Base-by-base conservation (phyloP, 306 rosid species). In the Fragaria nilgerrensis region DNA sequence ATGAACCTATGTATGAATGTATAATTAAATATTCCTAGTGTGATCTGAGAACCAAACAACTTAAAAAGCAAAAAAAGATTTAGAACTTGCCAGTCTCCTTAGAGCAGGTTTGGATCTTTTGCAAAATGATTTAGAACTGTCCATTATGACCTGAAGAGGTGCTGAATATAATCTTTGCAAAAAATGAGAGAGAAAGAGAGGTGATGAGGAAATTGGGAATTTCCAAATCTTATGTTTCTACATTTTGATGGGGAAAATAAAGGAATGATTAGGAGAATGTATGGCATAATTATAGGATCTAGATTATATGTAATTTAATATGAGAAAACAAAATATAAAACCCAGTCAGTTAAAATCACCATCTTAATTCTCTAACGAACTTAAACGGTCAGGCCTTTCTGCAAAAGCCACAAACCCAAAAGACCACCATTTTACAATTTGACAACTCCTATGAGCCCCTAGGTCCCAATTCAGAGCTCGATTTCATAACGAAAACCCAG, bases 231-330 rank as follows among this genome's bases (percentile, higher is more conserved):
- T 22, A 22, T 58, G 16, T 11, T 58, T 58, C 64, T 22, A n/a
- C 14, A 58, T 58, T 58, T 23, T 22, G 11, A 58, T 58, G 64
- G 64, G 23, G 64, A 58, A 58, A 58, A 58, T 11, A 8, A 58
- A 58, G 64, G 64, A 58, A 58, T 58, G 15, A 58, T 10, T n/a
- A 58, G 7, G 64, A n/a, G 34, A 58, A 58, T 58, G 34, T 58
- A 12, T 58, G 34, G 64, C 64, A 58, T 58, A 58, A 58, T 58
- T 58, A 23, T 58, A 58, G 64, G 64, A 58, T 58, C 64, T 58
- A 58, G 34, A 23, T 37, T 55, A 55, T 10, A 13, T 52, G 58
- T 52, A 52, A 17, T 19, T 49, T 17, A 19, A 52, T 19, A 52
- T 52, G 58, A 19, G 9, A 52, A 19, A 6, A 17, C 58, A 52